Evolutionary conservation across 2,329 filamentous ascomycete genomes (phyloP).

Genomic region (Incumbomyces lentus): DNA sequence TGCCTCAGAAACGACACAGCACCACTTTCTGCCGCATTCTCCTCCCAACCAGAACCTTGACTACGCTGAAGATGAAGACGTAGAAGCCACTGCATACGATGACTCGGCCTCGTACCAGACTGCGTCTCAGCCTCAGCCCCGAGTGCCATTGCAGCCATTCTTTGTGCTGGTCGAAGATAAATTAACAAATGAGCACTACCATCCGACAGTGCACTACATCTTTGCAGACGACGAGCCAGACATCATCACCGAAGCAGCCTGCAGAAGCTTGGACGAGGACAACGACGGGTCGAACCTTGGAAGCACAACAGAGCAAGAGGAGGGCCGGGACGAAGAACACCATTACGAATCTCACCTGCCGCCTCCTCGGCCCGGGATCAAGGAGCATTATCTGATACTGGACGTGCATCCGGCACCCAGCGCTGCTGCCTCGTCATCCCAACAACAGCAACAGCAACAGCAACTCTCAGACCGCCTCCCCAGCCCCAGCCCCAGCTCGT

Average conservation of each 20-base stretch:
- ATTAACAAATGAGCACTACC: constrained; percentile 61
- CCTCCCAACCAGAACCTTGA: constrained; percentile 9
- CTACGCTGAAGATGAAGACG: constrained; percentile 13
- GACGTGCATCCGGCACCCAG: constrained; percentile 36
- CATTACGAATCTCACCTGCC: constrained; percentile 32
- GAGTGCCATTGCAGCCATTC: constrained; percentile 60
- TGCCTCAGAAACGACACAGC: constrained; percentile 5
- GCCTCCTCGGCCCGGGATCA: constrained; percentile 35
- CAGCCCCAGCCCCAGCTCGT: constrained; percentile 10
- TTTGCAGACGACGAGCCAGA: constrained; percentile 87
- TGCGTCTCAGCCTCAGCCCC: constrained; percentile 30
- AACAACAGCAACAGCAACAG: background rate
- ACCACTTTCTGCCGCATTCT: constrained; percentile 6
- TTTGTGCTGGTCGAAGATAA: constrained; percentile 76
- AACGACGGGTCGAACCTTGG: constrained; percentile 1
- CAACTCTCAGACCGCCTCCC: constrained; percentile 12
- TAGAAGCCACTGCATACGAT: constrained; percentile 8
- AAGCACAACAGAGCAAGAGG: constrained; percentile 17
- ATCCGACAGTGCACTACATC: constrained; percentile 82
- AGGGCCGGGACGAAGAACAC: constrained; percentile 4
- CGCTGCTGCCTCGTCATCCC: background rate
- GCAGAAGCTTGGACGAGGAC: constrained; percentile 41
- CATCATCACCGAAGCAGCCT: constrained; percentile 56
- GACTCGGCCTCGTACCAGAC: constrained; percentile 14
- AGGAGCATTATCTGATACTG: constrained; percentile 48